Evolutionary conservation across 306 rosid genomes (phyloP), one percentile per base, ranked within the genome.

Genomic region (Castanea crenata): DNA sequence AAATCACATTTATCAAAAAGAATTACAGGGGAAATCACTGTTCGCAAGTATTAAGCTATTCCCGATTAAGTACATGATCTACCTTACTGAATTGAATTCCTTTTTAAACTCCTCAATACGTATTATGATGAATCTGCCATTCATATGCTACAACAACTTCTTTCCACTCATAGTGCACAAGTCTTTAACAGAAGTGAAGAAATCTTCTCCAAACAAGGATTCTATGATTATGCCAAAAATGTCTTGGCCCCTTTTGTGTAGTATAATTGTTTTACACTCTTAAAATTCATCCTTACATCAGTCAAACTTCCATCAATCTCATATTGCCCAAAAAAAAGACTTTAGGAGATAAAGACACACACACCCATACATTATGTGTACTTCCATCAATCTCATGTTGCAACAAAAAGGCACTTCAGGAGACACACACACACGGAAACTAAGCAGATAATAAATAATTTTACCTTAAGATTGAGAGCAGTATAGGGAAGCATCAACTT

Each of bases 401-500:
- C 55, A 31, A 74, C 9, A 1, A 6, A 83, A 18, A 55, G 55
- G 71, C 23, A 57, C 54, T 61, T 18, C 34, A 35, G 61, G 58
- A 71, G 10, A 69, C 46, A 13, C 77, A 73, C 1, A n/a, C 0
- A 18, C 20, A 8, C 29, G 29, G 6, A 55, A 49, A 49, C 5
- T 27, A 69, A 8, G 32, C 71, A 18, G 32, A 49, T 25, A 71
- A 51, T 20, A 25, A 8, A 61, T 7, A 21, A 11, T 0, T 54
- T 18, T 35, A 92, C 98, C 97, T 74, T 89, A 55, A 96, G 97
- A 57, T 82, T 89, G 51, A 93, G 91, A 68, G 99, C 99, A 55
- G 99, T 96, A 74, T 83, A 83, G 19, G 99, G 99, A 59, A 87
- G 88, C 99, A 96, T 90, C 59, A 93, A 79, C 83, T 96, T 91